phyloP scores from a whole-genome alignment of 2,329 filamentous ascomycete genomes.

The Zasmidium cellare region DNA sequence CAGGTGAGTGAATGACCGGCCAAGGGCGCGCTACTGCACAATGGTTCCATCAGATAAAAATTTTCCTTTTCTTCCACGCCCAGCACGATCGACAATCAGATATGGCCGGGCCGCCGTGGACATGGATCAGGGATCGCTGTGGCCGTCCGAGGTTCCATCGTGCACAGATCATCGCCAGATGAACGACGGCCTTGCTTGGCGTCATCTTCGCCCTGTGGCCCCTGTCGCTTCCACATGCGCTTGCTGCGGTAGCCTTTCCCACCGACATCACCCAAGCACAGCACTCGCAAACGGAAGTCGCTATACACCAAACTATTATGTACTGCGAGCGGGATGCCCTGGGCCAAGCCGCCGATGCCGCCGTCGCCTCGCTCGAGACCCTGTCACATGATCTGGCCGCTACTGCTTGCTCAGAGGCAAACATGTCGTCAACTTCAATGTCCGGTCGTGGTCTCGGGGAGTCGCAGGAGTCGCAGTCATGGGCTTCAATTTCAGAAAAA shows the following conservation, averaged over 20 bases:
- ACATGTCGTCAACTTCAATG: constrained; percentile 3
- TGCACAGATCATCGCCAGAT: not conserved
- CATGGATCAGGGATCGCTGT: not conserved
- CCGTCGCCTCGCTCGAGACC: not conserved
- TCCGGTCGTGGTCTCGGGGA: not conserved
- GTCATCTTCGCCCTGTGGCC: not conserved
- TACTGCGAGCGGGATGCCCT: not conserved
- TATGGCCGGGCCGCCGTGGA: not conserved
- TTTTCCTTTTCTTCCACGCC: constrained; percentile 1
- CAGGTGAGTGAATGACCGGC: not conserved
- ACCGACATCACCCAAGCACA: not conserved
- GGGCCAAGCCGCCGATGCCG: constrained; percentile 14
- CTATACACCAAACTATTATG: not conserved
- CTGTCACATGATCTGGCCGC: constrained; percentile 3
- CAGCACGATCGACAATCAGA: not conserved
- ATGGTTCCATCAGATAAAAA: constrained; percentile 4
- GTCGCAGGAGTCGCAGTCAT: constrained; percentile 2
- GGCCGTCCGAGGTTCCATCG: not conserved
- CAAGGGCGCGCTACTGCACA: not conserved
- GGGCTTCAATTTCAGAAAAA: constrained; percentile 11
- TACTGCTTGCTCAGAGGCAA: not conserved
- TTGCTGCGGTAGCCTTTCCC: not conserved
- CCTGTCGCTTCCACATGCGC: not conserved
- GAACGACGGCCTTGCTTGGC: not conserved
- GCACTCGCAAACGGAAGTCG: not conserved